Percentiles rank a stretch among this genome's conserved stretches.
These are phyloP conservation scores for Colletotrichum sp. DNA, from an alignment of 2,329 filamentous ascomycete species.

Conservation along the genomic window DNA sequence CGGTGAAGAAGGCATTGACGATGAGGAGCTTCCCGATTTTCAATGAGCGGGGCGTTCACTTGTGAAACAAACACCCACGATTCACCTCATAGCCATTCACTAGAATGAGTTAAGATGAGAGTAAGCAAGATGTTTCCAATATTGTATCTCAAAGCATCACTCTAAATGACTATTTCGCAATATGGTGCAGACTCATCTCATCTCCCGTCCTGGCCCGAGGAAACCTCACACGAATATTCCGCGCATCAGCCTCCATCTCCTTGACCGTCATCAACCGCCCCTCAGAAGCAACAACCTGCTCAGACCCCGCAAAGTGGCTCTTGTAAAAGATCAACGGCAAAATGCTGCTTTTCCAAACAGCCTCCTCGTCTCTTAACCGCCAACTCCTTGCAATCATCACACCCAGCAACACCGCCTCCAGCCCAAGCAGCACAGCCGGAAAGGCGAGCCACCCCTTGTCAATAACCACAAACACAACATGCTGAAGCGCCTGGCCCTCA, in stretches of 20 bases:
- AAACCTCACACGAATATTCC: not conserved
- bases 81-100: not conserved
- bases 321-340: not conserved
- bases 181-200: not conserved
- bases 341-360: not conserved
- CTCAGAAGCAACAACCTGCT: fast-evolving
- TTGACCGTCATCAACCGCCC: not conserved
- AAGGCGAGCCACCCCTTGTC: not conserved
- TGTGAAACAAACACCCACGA: not conserved
- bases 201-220: fast-evolving
- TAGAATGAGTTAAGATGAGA: not conserved
- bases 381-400: not conserved
- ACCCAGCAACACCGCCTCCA: not conserved
- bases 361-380: not conserved
- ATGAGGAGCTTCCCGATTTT: not conserved
- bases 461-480: not conserved
- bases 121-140: not conserved
- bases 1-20: not conserved
- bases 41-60: not conserved
- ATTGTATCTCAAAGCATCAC: fast-evolving
- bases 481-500: not conserved
- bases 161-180: not conserved
- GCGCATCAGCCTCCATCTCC: not conserved
- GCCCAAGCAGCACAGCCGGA: not conserved
- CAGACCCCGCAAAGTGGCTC: not conserved